These are phyloP conservation scores for Lizonia empirigonia DNA, from an alignment of 2,329 filamentous ascomycete species.

Conservation along the genomic window DNA sequence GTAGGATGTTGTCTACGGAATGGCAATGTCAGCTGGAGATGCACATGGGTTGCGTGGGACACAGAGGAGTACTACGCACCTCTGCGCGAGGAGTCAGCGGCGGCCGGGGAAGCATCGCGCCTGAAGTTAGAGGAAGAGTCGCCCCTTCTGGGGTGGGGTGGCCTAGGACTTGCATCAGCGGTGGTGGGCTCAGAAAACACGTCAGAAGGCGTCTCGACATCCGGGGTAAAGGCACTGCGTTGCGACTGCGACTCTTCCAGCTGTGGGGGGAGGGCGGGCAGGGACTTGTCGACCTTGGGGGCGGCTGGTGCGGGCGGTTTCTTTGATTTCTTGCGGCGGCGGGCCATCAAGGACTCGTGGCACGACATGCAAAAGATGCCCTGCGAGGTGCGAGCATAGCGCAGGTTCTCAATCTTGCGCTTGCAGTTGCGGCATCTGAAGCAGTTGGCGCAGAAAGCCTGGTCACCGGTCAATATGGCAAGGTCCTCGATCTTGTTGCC, in stretches of 20 bases:
- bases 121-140: constrained; percentile 47
- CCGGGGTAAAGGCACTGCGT: constrained; percentile 62
- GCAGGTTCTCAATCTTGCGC: constrained; percentile 95
- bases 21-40: constrained; percentile 19
- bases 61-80: constrained; percentile 31
- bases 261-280: constrained; percentile 81
- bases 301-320: constrained; percentile 41
- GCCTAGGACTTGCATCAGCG: constrained; percentile 68
- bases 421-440: constrained; percentile 99
- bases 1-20: constrained; percentile 63
- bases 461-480: constrained; percentile 94
- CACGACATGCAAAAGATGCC: constrained; percentile 99
- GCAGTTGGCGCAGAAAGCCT: constrained; percentile 96
- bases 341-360: constrained; percentile 94
- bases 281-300: constrained; percentile 83
- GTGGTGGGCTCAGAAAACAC: constrained; percentile 68
- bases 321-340: constrained; percentile 85
- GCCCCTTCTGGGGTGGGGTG: constrained; percentile 42
- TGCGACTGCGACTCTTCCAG: constrained; percentile 66
- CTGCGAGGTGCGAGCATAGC: constrained; percentile 96
- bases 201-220: constrained; percentile 63
- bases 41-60: background rate
- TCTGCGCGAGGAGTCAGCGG: constrained; percentile 39
- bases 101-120: constrained; percentile 46
- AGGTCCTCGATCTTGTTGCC: constrained; percentile 98